Conservation (phyloP, 108 stramenopile species). For the Pseudonitzschia multiseries region DNA sequence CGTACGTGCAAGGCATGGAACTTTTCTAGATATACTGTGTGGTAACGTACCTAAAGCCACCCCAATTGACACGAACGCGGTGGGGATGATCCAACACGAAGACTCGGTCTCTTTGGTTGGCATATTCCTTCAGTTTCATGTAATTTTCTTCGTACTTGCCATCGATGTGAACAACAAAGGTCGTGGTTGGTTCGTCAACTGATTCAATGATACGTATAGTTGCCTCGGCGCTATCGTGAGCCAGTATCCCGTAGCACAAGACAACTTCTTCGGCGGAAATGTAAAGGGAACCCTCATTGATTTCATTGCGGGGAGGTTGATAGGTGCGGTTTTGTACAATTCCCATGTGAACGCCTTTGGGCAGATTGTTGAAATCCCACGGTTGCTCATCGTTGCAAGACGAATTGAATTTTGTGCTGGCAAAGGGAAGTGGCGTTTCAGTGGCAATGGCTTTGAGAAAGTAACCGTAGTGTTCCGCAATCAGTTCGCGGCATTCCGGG, state of each 20-base stretch:
- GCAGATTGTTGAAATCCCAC: conserved; percentile 74
- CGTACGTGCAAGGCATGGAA: background rate
- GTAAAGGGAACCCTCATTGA: conserved; percentile 47
- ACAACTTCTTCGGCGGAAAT: conserved; percentile 63
- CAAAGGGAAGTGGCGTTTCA: conserved; percentile 71
- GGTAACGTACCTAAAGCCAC: conserved; percentile 60
- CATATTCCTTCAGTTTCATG: conserved; percentile 61
- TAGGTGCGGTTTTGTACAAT: conserved; percentile 75
- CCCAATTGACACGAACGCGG: conserved; percentile 92
- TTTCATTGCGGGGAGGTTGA: conserved; percentile 64
- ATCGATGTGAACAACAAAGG: conserved; percentile 89
- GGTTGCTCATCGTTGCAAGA: conserved; percentile 48
- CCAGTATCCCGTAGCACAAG: conserved; percentile 81
- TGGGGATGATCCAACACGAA: conserved; percentile 63
- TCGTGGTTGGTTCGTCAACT: conserved; percentile 64
- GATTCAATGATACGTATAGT: conserved; percentile 85
- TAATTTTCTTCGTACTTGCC: conserved; percentile 82
- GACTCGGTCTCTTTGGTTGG: conserved; percentile 49
- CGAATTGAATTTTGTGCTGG: conserved; percentile 52
- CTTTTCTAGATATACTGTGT: background rate
- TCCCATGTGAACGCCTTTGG: conserved; percentile 53
- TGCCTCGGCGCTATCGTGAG: conserved; percentile 76
- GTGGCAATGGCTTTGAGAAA: conserved; percentile 75
- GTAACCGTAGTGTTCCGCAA: conserved; percentile 72
- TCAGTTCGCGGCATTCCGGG: conserved; percentile 75